A percentile compares a stretch with the other conserved stretches of the same genome.
These are phyloP conservation scores for Aureobasidium mangrovei DNA, from an alignment of 2,329 filamentous ascomycete species.

Conservation along the genomic window DNA sequence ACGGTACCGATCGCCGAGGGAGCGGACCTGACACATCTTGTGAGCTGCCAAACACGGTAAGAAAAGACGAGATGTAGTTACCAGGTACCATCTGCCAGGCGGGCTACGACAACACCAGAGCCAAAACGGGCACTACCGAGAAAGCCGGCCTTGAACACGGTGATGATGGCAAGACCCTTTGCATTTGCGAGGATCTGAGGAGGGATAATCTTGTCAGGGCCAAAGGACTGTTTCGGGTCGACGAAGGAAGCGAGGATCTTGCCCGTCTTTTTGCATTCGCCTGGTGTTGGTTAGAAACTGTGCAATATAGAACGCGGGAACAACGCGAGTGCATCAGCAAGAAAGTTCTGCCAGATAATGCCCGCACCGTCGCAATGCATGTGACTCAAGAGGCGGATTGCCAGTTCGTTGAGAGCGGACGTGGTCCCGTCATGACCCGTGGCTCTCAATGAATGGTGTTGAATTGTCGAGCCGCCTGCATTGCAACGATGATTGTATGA, in stretches of 20 bases:
- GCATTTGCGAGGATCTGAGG: slow-evolving; percentile 81
- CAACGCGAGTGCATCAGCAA: too few species aligned
- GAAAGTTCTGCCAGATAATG: too few species aligned
- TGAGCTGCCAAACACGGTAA: not conserved
- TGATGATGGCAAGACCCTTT: slow-evolving; percentile 83
- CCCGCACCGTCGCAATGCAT: too few species aligned
- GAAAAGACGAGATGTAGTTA: not conserved
- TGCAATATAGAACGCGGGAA: too few species aligned
- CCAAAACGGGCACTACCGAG: slow-evolving; percentile 75
- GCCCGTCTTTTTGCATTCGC: slow-evolving; percentile 94
- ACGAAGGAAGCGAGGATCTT: slow-evolving; percentile 94
- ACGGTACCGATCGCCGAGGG: slow-evolving; percentile 73
- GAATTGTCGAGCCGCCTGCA: too few species aligned
- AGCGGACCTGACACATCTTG: slow-evolving; percentile 44
- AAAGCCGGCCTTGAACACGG: slow-evolving; percentile 80
- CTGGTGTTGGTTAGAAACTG: slow-evolving; percentile 39
- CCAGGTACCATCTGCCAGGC: slow-evolving; percentile 69
- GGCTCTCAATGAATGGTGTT: too few species aligned
- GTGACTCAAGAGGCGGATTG: slow-evolving; percentile 1
- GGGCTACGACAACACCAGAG: slow-evolving; percentile 72
- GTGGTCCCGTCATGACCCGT: too few species aligned
- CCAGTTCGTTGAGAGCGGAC: not conserved
- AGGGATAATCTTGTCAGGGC: slow-evolving; percentile 94
- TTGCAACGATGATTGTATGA: too few species aligned
- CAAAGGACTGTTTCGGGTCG: slow-evolving; percentile 86